Evolutionary conservation across 2,329 filamentous ascomycete genomes (phyloP).

Genomic region (Beauveria caledonica): DNA sequence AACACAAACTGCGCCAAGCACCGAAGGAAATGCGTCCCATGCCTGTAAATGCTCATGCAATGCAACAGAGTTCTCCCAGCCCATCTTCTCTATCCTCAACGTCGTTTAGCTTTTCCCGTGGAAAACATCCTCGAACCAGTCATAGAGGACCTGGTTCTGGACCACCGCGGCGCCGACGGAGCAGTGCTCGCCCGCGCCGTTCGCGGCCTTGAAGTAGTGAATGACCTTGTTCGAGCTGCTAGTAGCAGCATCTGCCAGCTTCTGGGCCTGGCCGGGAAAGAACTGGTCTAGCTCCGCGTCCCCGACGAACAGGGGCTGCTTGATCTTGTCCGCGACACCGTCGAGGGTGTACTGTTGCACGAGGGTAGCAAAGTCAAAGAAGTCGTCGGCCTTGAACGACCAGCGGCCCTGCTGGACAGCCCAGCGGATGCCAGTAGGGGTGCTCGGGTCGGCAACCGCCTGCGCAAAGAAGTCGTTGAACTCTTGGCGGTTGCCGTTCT

Average conservation of each 20-base stretch:
- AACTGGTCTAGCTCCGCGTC: slow-evolving; percentile 17
- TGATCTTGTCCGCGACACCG: slow-evolving; percentile 15
- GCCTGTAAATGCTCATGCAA: background rate
- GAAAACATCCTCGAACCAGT: slow-evolving; percentile 9
- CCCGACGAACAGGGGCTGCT: slow-evolving; percentile 17
- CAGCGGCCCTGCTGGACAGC: slow-evolving; percentile 20
- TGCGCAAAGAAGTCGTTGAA: slow-evolving; percentile 16
- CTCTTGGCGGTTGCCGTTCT: slow-evolving; percentile 12
- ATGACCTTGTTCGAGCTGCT: slow-evolving; percentile 4
- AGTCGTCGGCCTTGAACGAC: slow-evolving; percentile 19
- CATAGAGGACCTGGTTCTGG: slow-evolving; percentile 7
- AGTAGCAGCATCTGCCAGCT: background rate
- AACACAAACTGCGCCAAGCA: background rate
- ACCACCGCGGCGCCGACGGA: slow-evolving; percentile 2
- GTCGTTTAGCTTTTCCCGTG: background rate
- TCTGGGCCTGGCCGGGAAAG: slow-evolving; percentile 12
- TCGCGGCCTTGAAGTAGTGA: background rate
- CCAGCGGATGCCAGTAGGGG: slow-evolving; percentile 17
- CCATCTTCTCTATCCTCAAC: too few relatives aligned
- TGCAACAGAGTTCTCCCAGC: background rate
- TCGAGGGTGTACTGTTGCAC: slow-evolving; percentile 15
- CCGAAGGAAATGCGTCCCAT: background rate
- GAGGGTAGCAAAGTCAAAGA: slow-evolving; percentile 16
- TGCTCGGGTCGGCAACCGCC: background rate
- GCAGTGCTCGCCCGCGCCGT: slow-evolving; percentile 12